Conservation (phyloP, 176 grass and related monocot species). For the Carex kokanica region DNA sequence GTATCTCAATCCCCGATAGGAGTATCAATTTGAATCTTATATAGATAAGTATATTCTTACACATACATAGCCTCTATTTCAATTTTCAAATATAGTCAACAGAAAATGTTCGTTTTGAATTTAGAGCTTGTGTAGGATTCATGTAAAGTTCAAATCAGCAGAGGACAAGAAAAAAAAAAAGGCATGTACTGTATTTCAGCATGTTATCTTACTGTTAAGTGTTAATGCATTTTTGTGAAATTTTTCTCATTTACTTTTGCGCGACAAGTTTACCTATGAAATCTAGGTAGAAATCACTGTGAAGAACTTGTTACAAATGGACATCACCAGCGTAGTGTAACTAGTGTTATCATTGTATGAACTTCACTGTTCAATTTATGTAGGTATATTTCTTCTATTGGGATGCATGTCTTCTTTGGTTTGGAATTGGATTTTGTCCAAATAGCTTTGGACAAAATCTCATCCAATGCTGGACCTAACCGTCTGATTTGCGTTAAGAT, state of each 20-base stretch:
- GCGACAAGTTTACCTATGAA: neutral
- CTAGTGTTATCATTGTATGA: neutral
- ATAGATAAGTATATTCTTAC: neutral
- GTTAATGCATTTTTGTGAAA: neutral
- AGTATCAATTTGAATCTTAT: neutral
- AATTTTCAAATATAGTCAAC: neutral
- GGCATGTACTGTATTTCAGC: neutral
- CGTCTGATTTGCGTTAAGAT: too few relatives aligned
- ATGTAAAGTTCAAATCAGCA: conserved; percentile 12
- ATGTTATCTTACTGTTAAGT: neutral
- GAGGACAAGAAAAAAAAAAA: neutral
- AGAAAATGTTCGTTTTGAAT: neutral
- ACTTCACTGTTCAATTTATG: neutral
- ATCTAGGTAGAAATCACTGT: neutral
- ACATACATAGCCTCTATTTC: neutral
- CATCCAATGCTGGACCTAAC: too few relatives aligned
- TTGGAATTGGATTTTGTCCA: too few relatives aligned
- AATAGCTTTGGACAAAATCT: too few relatives aligned
- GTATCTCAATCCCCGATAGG: conserved; percentile 25
- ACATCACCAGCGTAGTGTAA: neutral
- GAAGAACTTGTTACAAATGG: neutral
- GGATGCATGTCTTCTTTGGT: too few relatives aligned
- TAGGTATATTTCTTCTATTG: neutral
- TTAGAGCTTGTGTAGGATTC: conserved; percentile 27
- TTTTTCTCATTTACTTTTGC: neutral